phyloP scores from a whole-genome alignment of 768 basidiomycete genomes.

The Lentinula edodes region DNA sequence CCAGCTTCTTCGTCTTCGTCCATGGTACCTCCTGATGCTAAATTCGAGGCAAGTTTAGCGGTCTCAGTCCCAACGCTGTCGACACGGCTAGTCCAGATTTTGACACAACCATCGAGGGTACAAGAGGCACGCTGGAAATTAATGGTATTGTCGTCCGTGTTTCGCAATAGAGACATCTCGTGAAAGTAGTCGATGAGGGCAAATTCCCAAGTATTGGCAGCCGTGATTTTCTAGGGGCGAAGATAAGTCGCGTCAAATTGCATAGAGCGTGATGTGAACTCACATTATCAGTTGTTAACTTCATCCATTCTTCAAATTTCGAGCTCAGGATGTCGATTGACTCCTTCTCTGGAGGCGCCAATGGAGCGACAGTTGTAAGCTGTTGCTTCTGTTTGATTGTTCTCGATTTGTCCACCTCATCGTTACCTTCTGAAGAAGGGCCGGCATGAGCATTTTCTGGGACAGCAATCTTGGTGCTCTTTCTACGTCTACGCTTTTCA shows the following conservation, averaged over 20 bases:
- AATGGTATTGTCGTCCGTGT: slow-evolving; percentile 91
- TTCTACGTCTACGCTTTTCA: slow-evolving; percentile 77
- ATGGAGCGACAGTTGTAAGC: slow-evolving; percentile 54
- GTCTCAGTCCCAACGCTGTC: slow-evolving; percentile 97
- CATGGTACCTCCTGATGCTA: slow-evolving; percentile 52
- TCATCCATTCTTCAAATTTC: slow-evolving; percentile 99
- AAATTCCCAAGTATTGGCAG: slow-evolving; percentile 95
- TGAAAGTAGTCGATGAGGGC: slow-evolving; percentile 99
- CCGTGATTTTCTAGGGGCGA: slow-evolving; percentile 87
- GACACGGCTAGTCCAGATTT: slow-evolving; percentile 98
- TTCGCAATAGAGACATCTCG: slow-evolving; percentile 93
- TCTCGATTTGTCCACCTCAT: slow-evolving; percentile 35
- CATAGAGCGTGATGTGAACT: slow-evolving; percentile 17
- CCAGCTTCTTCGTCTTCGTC: slow-evolving; percentile 57
- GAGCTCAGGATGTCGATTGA: slow-evolving; percentile 83
- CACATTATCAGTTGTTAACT: slow-evolving; percentile 98
- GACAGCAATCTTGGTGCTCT: slow-evolving; percentile 62
- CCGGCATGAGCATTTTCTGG: slow-evolving; percentile 55
- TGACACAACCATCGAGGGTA: slow-evolving; percentile 97
- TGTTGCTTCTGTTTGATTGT: slow-evolving; percentile 54
- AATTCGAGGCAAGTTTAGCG: slow-evolving; percentile 88
- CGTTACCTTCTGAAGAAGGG: slow-evolving; percentile 45
- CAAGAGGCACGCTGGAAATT: slow-evolving; percentile 99
- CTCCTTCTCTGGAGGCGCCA: slow-evolving; percentile 39
- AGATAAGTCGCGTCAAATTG: slow-evolving; percentile 9